A percentile compares a stretch with the other conserved stretches of the same genome.
phyloP scores from a whole-genome alignment of 192 early-diverging fungal genomes.

The Coemansia sp. region DNA sequence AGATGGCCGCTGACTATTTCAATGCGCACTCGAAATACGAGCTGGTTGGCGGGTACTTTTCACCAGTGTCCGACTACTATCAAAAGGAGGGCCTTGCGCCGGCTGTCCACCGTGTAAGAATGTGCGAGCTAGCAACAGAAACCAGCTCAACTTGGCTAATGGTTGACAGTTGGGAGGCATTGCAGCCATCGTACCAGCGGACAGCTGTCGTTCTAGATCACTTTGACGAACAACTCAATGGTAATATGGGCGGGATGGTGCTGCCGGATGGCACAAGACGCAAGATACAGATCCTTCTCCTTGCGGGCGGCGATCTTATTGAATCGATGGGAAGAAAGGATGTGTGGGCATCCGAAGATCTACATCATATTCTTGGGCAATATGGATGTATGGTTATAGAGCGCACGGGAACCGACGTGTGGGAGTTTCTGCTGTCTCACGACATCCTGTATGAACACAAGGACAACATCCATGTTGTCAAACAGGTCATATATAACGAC shows the following conservation, averaged over 20 bases:
- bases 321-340: slow-evolving; percentile 91
- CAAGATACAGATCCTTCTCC: slow-evolving; percentile 82
- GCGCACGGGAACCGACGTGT: slow-evolving; percentile 90
- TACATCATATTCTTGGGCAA: slow-evolving; percentile 86
- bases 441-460: slow-evolving; percentile 89
- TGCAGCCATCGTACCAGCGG: slow-evolving; percentile 76
- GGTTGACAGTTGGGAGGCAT: slow-evolving; percentile 94
- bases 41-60: slow-evolving; percentile 94
- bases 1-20: slow-evolving; percentile 95
- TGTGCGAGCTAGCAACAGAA: slow-evolving; percentile 89
- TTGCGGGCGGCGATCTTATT: slow-evolving; percentile 97
- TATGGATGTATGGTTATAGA: slow-evolving; percentile 97
- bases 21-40: slow-evolving; percentile 70
- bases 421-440: slow-evolving; percentile 87
- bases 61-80: slow-evolving; percentile 94
- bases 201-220: slow-evolving; percentile 94
- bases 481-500: slow-evolving; percentile 97
- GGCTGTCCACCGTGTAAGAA: slow-evolving; percentile 84
- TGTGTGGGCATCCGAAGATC: slow-evolving; percentile 84
- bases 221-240: slow-evolving; percentile 89
- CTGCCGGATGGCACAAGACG: slow-evolving; percentile 54
- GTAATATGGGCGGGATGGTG: slow-evolving; percentile 64
- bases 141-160: slow-evolving; percentile 89
- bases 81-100: slow-evolving; percentile 88
- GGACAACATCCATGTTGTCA: slow-evolving; percentile 89